Conservation (phyloP, 1,284 basidiomycete genomes). For the Rhodofomes roseus region DNA sequence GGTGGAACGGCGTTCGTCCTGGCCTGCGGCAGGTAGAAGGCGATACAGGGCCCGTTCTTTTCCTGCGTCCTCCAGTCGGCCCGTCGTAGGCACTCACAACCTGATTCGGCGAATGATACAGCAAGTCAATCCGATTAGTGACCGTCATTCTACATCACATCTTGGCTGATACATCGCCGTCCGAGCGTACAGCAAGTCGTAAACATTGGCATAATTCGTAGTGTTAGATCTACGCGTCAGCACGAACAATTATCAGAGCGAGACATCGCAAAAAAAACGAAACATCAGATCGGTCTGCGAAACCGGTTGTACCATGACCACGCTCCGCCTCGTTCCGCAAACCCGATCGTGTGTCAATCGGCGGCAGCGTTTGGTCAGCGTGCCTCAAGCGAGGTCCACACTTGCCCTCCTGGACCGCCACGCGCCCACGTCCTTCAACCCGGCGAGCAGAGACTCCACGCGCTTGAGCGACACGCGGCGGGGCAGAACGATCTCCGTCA, state of each 20-base stretch:
- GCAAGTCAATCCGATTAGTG: background rate
- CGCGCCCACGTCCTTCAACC: background rate
- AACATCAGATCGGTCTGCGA: background rate
- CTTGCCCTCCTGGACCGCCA: slow-evolving; percentile 3
- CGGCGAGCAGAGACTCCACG: background rate
- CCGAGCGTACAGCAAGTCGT: background rate
- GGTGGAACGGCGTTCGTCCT: slow-evolving; percentile 46
- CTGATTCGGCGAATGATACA: no score
- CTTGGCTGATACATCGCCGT: background rate
- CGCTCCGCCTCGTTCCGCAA: background rate
- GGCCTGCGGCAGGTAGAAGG: slow-evolving; percentile 16
- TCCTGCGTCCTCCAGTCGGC: slow-evolving; percentile 3
- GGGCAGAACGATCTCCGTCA: background rate
- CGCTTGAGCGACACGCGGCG: slow-evolving; percentile 2
- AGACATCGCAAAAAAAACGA: no score
- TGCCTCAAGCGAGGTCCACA: background rate
- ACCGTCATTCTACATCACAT: background rate
- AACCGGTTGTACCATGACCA: no score
- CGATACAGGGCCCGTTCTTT: slow-evolving; percentile 13
- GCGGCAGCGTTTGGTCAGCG: background rate
- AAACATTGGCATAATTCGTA: background rate
- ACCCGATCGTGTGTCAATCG: background rate
- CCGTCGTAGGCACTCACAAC: no score
- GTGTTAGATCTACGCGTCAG: background rate
- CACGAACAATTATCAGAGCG: background rate